phyloP scores from a whole-genome alignment of 495 filamentous ascomycete species.

The Podospora anserina region DNA sequence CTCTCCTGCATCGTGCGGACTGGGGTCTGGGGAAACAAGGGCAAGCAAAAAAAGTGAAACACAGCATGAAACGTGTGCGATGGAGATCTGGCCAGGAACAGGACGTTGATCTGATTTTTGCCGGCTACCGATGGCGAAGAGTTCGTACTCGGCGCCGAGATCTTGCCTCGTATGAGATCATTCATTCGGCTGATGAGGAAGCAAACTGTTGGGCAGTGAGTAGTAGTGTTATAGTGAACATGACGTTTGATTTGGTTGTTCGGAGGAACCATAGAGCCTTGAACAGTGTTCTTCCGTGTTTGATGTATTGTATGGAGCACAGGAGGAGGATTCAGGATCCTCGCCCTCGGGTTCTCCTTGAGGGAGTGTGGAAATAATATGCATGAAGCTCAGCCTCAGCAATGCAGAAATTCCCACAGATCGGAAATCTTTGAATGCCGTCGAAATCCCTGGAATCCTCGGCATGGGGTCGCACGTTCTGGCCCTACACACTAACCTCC shows the following conservation, averaged over 20 bases:
- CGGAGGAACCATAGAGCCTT: background rate
- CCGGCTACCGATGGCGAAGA: conserved; percentile 3
- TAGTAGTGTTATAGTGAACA: too few species aligned
- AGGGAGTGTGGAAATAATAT: background rate
- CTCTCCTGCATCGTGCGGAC: background rate
- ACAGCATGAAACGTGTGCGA: conserved; percentile 5
- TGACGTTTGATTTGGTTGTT: background rate
- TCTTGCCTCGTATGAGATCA: background rate
- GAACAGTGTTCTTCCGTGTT: background rate
- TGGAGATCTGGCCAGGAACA: conserved; percentile 7
- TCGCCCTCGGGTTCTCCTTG: background rate
- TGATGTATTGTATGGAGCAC: background rate
- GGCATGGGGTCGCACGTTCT: background rate
- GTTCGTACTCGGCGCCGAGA: background rate
- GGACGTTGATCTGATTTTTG: background rate
- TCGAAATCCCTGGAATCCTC: background rate
- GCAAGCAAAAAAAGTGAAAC: conserved; percentile 1
- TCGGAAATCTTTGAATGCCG: background rate
- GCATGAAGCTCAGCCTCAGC: conserved; percentile 1
- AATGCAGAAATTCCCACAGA: background rate
- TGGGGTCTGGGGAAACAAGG: conserved; percentile 6
- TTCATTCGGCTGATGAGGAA: background rate
- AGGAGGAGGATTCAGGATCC: background rate
- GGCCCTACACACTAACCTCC: background rate
- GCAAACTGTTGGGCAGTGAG: background rate